Base-by-base conservation (phyloP, 192 early-diverging fungal species). In the Funneliformis geosporum region DNA sequence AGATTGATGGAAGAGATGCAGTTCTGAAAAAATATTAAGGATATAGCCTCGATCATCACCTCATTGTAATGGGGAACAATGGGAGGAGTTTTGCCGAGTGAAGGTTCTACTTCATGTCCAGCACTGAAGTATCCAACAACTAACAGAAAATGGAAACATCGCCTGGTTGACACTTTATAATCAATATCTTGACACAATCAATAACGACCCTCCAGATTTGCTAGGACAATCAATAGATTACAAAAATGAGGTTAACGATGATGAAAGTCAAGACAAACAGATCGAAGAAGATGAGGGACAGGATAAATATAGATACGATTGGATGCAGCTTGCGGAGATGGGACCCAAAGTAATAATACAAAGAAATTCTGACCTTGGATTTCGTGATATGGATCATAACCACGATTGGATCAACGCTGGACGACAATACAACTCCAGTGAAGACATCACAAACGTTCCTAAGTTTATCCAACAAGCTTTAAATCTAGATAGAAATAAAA, bases 71-170 rank as follows among this genome's bases (percentile, higher is more conserved):
- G 40, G 8, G 4, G 21, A 28, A 43, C 21, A 71, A 46, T 71
- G 42, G 69, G 69, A 71, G 44, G 39, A 42, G 16, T 71, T 44
- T 71, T 71, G 69, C 16, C 1, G 43, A 43, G 14, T 71, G 10
- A 71, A 71, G 27, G 69, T 71, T 47, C 33, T 71, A 40, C 42
- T 71, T n/a, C 69, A 71, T 43, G 69, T 71, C 27, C 40, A n/a
- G 0, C 42, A 71, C 8, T 16, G 14, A 18, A 28, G 46, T 44
- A 18, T 71, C 2, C 1, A 71, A 18, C 11, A 71, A 16, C 39
- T 71, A 25, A 71, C 69, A 23, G 69, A 71, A 46, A 71, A 47
- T 33, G 33, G 33, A 1, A 8, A n/a, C 10, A 39, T 69, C 25
- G 0, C 2, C 27, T 69, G 38, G 67, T 27, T 38, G 39, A 44